phyloP scores from a whole-genome alignment of 208 protist species.

The Leishmania major region DNA sequence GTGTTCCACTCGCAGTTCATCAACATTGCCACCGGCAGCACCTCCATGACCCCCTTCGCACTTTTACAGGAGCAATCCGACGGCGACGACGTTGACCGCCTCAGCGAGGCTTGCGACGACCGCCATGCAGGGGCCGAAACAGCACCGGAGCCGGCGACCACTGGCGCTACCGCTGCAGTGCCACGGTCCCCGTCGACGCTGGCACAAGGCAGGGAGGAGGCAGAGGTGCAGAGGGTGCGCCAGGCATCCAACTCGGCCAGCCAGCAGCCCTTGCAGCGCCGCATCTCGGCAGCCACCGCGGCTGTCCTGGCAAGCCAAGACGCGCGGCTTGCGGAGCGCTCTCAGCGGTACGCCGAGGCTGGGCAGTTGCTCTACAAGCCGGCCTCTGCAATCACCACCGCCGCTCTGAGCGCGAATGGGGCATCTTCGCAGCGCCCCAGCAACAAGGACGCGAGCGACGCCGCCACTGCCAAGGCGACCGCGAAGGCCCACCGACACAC shows the following conservation, averaged over 20 bases:
- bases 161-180: background rate
- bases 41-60: slow-evolving; percentile 60
- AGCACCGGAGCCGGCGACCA: background rate
- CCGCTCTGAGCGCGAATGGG: background rate
- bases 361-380: background rate
- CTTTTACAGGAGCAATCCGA: slow-evolving; percentile 22
- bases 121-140: background rate
- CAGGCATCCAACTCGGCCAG: background rate
- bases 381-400: background rate
- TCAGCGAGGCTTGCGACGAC: background rate
- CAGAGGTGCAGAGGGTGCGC: background rate
- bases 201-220: background rate
- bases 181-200: background rate
- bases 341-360: background rate
- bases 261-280: slow-evolving; percentile 7
- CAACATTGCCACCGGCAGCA: slow-evolving; percentile 50
- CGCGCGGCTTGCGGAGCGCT: slow-evolving; percentile 4
- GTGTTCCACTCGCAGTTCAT: slow-evolving; percentile 63
- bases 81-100: background rate
- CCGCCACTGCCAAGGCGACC: slow-evolving; percentile 1
- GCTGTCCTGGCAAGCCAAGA: slow-evolving; percentile 12
- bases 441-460: background rate
- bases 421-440: background rate
- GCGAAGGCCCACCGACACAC: background rate
- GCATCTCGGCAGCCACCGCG: slow-evolving; percentile 6